Evolutionary conservation across 1,284 basidiomycete genomes (phyloP).

Genomic region (Apiotrichum mycotoxinovorans): DNA sequence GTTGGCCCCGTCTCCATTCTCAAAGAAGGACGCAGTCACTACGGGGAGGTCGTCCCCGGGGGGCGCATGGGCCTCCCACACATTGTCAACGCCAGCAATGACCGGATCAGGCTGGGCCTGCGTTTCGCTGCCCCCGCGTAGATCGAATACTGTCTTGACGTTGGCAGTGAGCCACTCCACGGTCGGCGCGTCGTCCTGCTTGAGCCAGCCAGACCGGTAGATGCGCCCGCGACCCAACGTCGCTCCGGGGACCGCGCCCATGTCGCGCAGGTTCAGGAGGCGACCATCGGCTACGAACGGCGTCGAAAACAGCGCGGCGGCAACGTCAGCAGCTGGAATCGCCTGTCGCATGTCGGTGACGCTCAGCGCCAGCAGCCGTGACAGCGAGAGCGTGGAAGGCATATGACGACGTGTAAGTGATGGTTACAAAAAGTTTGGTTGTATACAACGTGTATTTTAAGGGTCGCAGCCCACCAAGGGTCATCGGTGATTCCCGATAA

Average conservation of each 20-base stretch:
- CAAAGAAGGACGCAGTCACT: slow-evolving; percentile 2
- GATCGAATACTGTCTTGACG: slow-evolving; percentile 11
- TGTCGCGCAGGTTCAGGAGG: slow-evolving; percentile 15
- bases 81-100: slow-evolving; percentile 3
- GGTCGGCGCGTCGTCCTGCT: not conserved
- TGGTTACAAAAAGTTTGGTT: not conserved
- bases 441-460: too few relatives aligned
- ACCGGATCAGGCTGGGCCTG: slow-evolving; percentile 4
- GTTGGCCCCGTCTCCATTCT: slow-evolving; percentile 9
- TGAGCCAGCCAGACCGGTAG: slow-evolving; percentile 12
- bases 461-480: too few relatives aligned
- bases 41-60: slow-evolving; percentile 1
- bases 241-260: slow-evolving; percentile 10
- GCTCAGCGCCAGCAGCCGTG: slow-evolving; percentile 2
- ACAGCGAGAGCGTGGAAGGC: not conserved
- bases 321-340: slow-evolving; percentile 3
- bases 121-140: slow-evolving; percentile 9
- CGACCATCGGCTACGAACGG: slow-evolving; percentile 7
- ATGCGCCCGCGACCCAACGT: slow-evolving; percentile 1
- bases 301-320: not conserved
- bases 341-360: not conserved
- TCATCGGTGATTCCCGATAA: too few relatives aligned
- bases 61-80: slow-evolving; percentile 2
- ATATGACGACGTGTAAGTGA: not conserved
- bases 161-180: slow-evolving; percentile 4